These are phyloP conservation scores for Coprinellus micaceus DNA, from an alignment of 768 basidiomycete species.

Conservation along the genomic window DNA sequence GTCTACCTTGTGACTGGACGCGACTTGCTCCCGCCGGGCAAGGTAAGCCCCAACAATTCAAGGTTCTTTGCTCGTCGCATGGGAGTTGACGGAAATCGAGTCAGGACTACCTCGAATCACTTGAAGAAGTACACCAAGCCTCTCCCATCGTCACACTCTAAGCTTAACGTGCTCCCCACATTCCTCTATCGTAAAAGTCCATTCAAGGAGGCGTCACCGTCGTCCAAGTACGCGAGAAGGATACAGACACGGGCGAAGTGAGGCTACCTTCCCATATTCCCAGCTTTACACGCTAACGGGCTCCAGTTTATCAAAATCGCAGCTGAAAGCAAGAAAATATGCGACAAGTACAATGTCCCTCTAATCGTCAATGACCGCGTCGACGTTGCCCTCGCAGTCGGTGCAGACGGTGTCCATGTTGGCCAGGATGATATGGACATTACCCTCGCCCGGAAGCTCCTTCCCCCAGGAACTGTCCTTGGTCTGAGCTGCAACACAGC, in stretches of 20 bases:
- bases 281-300: not conserved
- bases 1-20: slow-evolving; percentile 88
- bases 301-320: slow-evolving; percentile 77
- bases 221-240: slow-evolving; percentile 88
- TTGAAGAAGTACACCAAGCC: slow-evolving; percentile 60
- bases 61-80: too few species aligned
- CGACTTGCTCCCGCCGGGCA: slow-evolving; percentile 68
- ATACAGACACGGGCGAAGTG: slow-evolving; percentile 75
- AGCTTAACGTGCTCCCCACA: not conserved
- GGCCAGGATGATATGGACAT: slow-evolving; percentile 87
- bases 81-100: too few species aligned
- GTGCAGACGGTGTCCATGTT: slow-evolving; percentile 79
- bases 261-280: slow-evolving; percentile 18
- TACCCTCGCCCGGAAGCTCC: slow-evolving; percentile 55
- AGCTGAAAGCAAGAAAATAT: slow-evolving; percentile 60
- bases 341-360: slow-evolving; percentile 73
- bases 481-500: slow-evolving; percentile 76
- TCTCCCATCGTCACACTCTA: not conserved
- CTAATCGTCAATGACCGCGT: slow-evolving; percentile 86
- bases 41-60: slow-evolving; percentile 39
- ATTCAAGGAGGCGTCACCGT: slow-evolving; percentile 84
- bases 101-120: slow-evolving; percentile 64
- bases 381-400: slow-evolving; percentile 78
- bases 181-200: slow-evolving; percentile 42
- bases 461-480: slow-evolving; percentile 69